Conservation (phyloP, 306 rosid genomes). For the Hylodesmum podocarpum region DNA sequence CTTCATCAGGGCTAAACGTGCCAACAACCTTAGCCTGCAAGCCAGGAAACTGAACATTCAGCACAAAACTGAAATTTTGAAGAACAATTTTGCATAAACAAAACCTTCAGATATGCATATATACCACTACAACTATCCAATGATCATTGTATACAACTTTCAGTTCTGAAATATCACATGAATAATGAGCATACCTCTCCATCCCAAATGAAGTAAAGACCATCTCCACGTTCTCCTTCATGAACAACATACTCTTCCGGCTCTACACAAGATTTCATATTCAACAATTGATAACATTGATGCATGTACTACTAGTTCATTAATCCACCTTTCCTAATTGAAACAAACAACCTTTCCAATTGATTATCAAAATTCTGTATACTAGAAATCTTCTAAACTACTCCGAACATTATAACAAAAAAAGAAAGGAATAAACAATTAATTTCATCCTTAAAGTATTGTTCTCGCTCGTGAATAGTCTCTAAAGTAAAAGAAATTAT, state of each 20-base stretch:
- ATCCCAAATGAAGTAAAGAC: constrained; percentile 85
- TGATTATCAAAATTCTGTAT: not conserved
- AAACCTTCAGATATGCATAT: not conserved
- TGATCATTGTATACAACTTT: not conserved
- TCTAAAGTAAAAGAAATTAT: too few relatives aligned
- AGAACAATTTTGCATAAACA: constrained; percentile 1
- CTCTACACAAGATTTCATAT: constrained; percentile 44
- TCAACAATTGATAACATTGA: constrained; percentile 3
- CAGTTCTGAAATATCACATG: constrained; percentile 20
- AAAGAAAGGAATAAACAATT: not conserved
- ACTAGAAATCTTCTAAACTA: not conserved
- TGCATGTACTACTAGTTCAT: not conserved
- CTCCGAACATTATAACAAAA: not conserved
- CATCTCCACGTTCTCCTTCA: constrained; percentile 76
- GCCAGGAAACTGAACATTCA: constrained; percentile 27
- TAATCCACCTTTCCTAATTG: not conserved
- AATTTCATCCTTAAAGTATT: too few relatives aligned
- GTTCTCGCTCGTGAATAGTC: too few relatives aligned
- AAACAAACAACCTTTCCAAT: constrained; percentile 22
- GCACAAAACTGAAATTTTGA: constrained; percentile 5
- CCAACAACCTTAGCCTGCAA: constrained; percentile 83
- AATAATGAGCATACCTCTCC: constrained; percentile 71
- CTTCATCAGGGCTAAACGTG: constrained; percentile 50
- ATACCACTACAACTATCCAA: not conserved
- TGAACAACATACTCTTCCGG: constrained; percentile 68